These are phyloP conservation scores for Glycyrrhiza uralensis DNA, from an alignment of 306 rosid genomes.

Conservation along the genomic window DNA sequence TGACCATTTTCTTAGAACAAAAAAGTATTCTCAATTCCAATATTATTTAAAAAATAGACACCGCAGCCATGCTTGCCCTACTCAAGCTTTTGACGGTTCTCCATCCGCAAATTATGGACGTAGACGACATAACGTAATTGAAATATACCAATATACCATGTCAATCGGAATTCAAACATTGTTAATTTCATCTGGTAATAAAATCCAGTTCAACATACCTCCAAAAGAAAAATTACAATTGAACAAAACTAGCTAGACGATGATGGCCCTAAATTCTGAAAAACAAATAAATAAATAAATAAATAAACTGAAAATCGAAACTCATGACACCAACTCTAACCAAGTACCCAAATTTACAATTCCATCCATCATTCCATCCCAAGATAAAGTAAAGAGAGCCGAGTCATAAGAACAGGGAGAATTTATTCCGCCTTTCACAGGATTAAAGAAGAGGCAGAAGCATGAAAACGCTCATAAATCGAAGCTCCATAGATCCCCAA, in stretches of 20 bases:
- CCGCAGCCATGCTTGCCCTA: background rate
- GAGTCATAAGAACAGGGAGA: background rate
- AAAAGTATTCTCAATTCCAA: too few species aligned
- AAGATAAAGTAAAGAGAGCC: conserved; percentile 3
- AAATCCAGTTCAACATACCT: background rate
- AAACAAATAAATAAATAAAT: background rate
- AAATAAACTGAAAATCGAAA: background rate
- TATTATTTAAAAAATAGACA: too few species aligned
- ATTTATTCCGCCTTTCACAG: background rate
- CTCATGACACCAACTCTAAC: background rate
- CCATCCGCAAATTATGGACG: background rate
- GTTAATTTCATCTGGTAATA: background rate
- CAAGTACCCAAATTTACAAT: conserved; percentile 24
- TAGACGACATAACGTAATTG: background rate
- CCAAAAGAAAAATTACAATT: conserved; percentile 12
- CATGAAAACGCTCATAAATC: conserved; percentile 29
- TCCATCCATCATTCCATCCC: conserved; percentile 5
- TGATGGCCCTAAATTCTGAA: background rate
- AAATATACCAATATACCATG: background rate
- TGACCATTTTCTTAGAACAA: too few species aligned
- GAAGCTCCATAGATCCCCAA: conserved; percentile 83
- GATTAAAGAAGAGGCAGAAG: background rate
- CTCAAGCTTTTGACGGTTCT: too few species aligned
- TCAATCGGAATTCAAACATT: background rate
- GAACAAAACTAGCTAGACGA: conserved; percentile 9